Evolutionary conservation across 331 rosid species (phyloP), one percentile per base, ranked within the genome.

Genomic region (Rosa hybrid): DNA sequence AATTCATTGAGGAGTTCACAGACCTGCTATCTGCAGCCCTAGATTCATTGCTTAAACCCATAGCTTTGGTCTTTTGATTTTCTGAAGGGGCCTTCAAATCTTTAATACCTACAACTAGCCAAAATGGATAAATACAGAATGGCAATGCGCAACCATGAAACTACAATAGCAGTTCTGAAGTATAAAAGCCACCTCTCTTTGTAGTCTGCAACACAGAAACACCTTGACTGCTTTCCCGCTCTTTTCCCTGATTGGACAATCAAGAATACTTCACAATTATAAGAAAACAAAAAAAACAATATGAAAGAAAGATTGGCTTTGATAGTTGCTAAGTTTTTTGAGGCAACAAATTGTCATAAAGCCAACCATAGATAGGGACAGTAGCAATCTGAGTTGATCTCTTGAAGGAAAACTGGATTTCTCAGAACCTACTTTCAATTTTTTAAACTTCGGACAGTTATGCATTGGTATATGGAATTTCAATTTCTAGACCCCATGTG

Each of bases 1-100:
- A 10, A 56, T 20, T 20, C 25, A 56, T 8, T 20, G 49, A 38
- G 62, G 57, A 57, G 63, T 79, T 72, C 71, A 75, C 86, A 83
- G 81, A 94, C 97, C 97, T 94, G 87, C 78, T 85, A 77, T 82
- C 87, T 72, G 81, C 81, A 68, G 62, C 82, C 75, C 30, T 34
- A 84, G 90, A 80, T 69, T 82, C 88, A 81, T 48, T 81, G 63
- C 83, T 83, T 34, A 71, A 90, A 77, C 84, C 79, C 46, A 72
- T 63, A 77, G 75, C 85, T 48, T 72, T 85, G 69, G 49, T 79
- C 82, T 71, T 92, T 78, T 77, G 90, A 81, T 41, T 72, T 73
- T 75, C 84, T 83, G 86, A 82, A 69, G 79, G 83, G 25, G 77
- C 78, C 76, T 83, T 86, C 48, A 78, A 51, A 83, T 73, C 86